Conservation (phyloP, 228 moss, liverwort and hornwort genomes). For the Sphagnum magellanicum region DNA sequence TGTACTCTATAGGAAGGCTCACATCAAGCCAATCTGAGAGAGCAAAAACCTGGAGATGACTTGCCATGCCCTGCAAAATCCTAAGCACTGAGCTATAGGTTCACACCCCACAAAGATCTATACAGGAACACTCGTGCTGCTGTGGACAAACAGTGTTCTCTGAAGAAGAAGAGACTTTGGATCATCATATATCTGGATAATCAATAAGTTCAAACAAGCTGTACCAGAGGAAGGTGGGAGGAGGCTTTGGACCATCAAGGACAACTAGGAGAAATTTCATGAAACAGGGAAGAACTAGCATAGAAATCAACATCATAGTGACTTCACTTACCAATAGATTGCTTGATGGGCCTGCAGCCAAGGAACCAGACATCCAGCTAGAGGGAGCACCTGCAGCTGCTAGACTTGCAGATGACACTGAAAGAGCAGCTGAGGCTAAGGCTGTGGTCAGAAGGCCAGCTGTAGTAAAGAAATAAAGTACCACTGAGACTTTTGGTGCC, state of each 20-base stretch:
- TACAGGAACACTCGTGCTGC: too few relatives aligned
- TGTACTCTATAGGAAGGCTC: constrained; percentile 71
- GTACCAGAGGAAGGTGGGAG: too few relatives aligned
- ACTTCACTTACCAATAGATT: constrained; percentile 58
- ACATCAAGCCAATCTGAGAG: constrained; percentile 73
- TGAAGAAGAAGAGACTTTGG: too few relatives aligned
- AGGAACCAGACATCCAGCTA: constrained; percentile 42
- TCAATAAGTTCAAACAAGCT: too few relatives aligned
- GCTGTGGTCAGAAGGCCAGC: constrained; percentile 69
- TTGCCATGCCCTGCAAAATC: constrained; percentile 59
- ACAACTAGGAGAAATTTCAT: too few relatives aligned
- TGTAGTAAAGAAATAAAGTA: constrained; percentile 56
- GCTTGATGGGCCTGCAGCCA: constrained; percentile 56
- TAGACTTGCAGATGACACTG: constrained; percentile 64
- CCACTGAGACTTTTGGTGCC: constrained; percentile 61
- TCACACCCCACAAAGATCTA: too few relatives aligned
- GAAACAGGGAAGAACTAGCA: too few relatives aligned
- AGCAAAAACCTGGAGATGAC: constrained; percentile 81
- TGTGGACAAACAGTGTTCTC: too few relatives aligned
- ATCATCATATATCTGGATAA: too few relatives aligned
- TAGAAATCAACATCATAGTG: too few relatives aligned
- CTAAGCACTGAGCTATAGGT: too few relatives aligned
- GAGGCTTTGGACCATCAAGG: too few relatives aligned
- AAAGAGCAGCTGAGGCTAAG: constrained; percentile 61
- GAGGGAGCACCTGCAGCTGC: constrained; percentile 63